Percentiles rank a stretch among this genome's conserved stretches.
Evolutionary conservation across 441 rosid genomes (phyloP).

Genomic region (Gossypium davidsonii): DNA sequence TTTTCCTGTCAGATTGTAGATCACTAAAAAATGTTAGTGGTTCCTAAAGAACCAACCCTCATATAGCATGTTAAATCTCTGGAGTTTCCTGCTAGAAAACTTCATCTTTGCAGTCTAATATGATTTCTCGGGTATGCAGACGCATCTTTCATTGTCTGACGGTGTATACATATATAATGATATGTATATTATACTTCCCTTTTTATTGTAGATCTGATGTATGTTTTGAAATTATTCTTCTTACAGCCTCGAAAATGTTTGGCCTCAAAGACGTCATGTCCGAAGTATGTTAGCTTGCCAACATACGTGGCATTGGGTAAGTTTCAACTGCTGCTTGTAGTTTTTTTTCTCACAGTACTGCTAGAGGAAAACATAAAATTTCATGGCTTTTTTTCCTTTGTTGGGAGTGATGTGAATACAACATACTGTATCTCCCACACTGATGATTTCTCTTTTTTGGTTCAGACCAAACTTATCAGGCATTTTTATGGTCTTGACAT

Average conservation of each 20-base stretch:
- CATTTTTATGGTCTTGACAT: neutral
- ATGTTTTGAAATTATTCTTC: neutral
- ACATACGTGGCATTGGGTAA: slow-evolving; percentile 48
- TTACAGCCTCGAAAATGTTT: slow-evolving; percentile 75
- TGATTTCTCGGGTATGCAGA: neutral
- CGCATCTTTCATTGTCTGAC: neutral
- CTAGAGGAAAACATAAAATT: neutral
- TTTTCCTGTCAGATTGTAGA: neutral
- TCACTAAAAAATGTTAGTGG: neutral
- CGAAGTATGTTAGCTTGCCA: slow-evolving; percentile 76
- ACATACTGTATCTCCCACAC: neutral
- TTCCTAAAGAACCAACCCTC: neutral
- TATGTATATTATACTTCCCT: neutral
- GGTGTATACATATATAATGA: neutral
- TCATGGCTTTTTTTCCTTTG: neutral
- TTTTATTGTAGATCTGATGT: neutral
- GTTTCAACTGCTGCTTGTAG: slow-evolving; percentile 12
- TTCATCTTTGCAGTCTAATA: neutral
- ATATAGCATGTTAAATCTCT: neutral
- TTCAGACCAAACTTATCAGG: neutral
- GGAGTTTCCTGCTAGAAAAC: neutral
- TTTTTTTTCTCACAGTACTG: neutral
- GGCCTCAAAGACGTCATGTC: slow-evolving; percentile 51
- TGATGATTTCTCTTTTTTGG: neutral
- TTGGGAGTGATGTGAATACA: neutral